Conservation (phyloP, 768 basidiomycete species). For the Multifurca ochricompacta region DNA sequence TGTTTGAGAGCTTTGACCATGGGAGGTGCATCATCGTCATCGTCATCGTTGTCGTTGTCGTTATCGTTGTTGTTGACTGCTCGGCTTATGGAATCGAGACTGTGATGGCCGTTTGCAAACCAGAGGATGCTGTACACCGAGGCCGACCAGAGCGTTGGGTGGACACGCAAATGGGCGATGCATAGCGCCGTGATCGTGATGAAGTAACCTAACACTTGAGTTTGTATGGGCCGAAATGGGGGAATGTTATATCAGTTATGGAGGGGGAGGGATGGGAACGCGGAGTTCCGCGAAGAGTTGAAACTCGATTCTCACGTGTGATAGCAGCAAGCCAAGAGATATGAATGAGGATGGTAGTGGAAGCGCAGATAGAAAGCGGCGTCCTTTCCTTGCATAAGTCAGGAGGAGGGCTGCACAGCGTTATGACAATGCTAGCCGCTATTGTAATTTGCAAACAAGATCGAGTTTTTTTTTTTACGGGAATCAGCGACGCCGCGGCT, state of each 20-base stretch:
- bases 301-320: conserved; percentile 26
- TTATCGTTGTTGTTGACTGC: no score
- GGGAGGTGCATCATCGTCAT: no score
- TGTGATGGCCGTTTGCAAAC: conserved; percentile 35
- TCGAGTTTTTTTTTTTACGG: background rate
- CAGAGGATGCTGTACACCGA: conserved; percentile 49
- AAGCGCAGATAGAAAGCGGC: conserved; percentile 23
- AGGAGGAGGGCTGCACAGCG: conserved; percentile 38
- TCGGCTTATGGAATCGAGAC: no score
- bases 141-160: conserved; percentile 44
- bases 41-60: no score
- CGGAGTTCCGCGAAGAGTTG: no score
- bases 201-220: conserved; percentile 45
- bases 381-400: conserved; percentile 26
- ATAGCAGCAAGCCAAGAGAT: conserved; percentile 27
- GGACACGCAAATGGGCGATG: conserved; percentile 35
- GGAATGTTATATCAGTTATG: background rate
- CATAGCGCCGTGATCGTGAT: conserved; percentile 42
- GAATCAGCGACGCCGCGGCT: background rate
- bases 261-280: conserved; percentile 13
- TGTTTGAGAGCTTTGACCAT: no score
- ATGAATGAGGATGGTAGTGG: conserved; percentile 24
- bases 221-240: background rate
- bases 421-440: conserved; percentile 45
- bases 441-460: no score